These are phyloP conservation scores for Aspergillus versicolor DNA, from an alignment of 2,329 filamentous ascomycete species.

Conservation along the genomic window DNA sequence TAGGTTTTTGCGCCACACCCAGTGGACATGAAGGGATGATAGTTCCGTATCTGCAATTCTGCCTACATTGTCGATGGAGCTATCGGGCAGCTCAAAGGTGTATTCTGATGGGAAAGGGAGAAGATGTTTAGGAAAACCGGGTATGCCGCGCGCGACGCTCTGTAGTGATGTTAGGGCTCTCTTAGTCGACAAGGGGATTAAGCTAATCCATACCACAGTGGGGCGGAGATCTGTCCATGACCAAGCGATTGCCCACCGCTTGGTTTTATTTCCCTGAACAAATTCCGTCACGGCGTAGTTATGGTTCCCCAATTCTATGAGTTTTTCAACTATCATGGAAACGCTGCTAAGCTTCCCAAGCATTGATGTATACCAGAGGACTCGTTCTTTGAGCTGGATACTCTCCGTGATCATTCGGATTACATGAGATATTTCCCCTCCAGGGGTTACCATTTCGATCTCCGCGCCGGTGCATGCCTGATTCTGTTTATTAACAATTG, in stretches of 20 bases:
- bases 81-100: conserved; percentile 39
- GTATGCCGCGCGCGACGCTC: conserved; percentile 40
- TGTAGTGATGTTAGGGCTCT: conserved; percentile 13
- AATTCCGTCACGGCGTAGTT: conserved; percentile 86
- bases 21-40: conserved; percentile 58
- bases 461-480: conserved; percentile 69
- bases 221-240: conserved; percentile 72
- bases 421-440: conserved; percentile 77
- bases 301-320: conserved; percentile 56
- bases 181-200: neutral
- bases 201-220: conserved; percentile 41
- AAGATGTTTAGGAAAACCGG: conserved; percentile 49
- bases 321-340: conserved; percentile 59
- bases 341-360: conserved; percentile 77
- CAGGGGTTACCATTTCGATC: conserved; percentile 80
- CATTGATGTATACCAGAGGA: conserved; percentile 91
- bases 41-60: conserved; percentile 51
- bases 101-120: conserved; percentile 55
- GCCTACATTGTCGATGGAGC: conserved; percentile 32
- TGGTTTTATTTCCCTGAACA: conserved; percentile 73
- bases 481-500: conserved; percentile 4
- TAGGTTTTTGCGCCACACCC: conserved; percentile 60
- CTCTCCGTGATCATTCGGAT: conserved; percentile 70
- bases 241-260: conserved; percentile 87
- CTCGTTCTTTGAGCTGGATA: conserved; percentile 55